These are phyloP conservation scores for Trametopsis cervina DNA, from an alignment of 768 basidiomycete species.

Conservation along the genomic window DNA sequence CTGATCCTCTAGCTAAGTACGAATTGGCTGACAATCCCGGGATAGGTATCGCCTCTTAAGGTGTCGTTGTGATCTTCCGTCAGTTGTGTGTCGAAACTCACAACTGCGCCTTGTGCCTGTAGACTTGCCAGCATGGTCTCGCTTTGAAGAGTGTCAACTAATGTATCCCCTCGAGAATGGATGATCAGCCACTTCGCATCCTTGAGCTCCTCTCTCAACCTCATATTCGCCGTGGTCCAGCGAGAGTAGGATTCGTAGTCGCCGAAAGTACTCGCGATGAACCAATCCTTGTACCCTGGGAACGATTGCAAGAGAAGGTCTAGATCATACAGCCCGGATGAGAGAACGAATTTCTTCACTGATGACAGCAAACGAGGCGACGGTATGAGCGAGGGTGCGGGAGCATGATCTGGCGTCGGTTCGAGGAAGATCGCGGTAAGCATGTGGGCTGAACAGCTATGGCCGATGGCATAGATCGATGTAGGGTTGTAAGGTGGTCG, in stretches of 20 bases:
- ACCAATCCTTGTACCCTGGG: conserved; percentile 64
- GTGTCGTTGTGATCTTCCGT: conserved; percentile 49
- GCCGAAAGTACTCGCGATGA: conserved; percentile 62
- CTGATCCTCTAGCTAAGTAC: conserved; percentile 25
- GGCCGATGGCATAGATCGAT: conserved; percentile 57
- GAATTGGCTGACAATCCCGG: conserved; percentile 38
- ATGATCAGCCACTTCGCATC: conserved; percentile 62
- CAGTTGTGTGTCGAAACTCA: conserved; percentile 16
- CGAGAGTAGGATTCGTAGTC: conserved; percentile 36
- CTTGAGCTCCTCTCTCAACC: conserved; percentile 26
- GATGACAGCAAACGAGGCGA: conserved; percentile 33
- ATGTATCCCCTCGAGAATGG: conserved; percentile 66
- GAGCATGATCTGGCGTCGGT: conserved; percentile 23
- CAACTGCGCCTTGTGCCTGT: conserved; percentile 20
- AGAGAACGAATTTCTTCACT: conserved; percentile 49
- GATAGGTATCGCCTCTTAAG: conserved; percentile 35
- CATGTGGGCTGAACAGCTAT: conserved; percentile 83
- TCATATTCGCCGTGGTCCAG: conserved; percentile 39
- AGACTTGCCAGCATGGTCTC: conserved; percentile 52
- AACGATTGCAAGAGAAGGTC: conserved; percentile 57
- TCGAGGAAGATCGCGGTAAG: conserved; percentile 61
- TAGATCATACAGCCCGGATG: conserved; percentile 77
- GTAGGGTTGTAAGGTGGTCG: conserved; percentile 31
- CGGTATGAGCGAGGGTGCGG: conserved; percentile 39
- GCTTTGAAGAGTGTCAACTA: conserved; percentile 60